A percentile compares a stretch with the other conserved stretches of the same genome.
These are phyloP conservation scores for Paecilomyces sp. DNA, from an alignment of 2,329 filamentous ascomycete species.

Conservation along the genomic window DNA sequence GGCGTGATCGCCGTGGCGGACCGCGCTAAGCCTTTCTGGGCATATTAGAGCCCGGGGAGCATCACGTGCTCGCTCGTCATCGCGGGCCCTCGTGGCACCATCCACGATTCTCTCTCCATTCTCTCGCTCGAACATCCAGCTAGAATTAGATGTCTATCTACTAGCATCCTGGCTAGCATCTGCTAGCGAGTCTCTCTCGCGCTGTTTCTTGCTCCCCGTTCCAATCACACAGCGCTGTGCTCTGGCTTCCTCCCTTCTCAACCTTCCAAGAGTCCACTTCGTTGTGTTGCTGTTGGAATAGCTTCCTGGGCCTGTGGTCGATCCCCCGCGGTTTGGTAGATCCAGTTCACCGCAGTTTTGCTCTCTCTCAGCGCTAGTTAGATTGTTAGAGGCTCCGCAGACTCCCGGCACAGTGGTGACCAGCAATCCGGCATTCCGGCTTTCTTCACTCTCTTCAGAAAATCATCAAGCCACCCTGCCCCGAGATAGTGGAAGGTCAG, in stretches of 20 bases:
- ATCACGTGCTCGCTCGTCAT: constrained; percentile 1
- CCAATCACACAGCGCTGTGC: not conserved
- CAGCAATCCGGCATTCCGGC: not conserved
- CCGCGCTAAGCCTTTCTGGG: not conserved
- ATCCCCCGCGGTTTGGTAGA: not conserved
- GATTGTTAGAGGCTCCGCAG: too few species aligned
- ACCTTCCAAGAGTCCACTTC: not conserved
- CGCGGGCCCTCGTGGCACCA: not conserved
- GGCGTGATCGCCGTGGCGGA: constrained; percentile 3
- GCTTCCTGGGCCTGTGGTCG: not conserved
- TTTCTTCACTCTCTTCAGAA: not conserved
- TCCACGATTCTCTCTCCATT: too few species aligned
- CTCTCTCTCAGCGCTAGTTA: too few species aligned
- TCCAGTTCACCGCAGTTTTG: not conserved
- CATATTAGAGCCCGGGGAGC: too few species aligned
- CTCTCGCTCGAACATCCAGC: too few species aligned
- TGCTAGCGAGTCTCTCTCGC: not conserved
- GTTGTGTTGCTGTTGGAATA: not conserved
- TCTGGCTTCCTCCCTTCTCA: not conserved
- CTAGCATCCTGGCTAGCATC: not conserved
- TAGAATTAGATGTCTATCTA: too few species aligned
- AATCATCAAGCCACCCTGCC: not conserved
- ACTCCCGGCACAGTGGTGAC: not conserved
- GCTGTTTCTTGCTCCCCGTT: not conserved
- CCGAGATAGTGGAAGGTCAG: not conserved